Base-by-base conservation (phyloP, 2,329 filamentous ascomycete genomes). In the Colletotrichum abscissum region DNA sequence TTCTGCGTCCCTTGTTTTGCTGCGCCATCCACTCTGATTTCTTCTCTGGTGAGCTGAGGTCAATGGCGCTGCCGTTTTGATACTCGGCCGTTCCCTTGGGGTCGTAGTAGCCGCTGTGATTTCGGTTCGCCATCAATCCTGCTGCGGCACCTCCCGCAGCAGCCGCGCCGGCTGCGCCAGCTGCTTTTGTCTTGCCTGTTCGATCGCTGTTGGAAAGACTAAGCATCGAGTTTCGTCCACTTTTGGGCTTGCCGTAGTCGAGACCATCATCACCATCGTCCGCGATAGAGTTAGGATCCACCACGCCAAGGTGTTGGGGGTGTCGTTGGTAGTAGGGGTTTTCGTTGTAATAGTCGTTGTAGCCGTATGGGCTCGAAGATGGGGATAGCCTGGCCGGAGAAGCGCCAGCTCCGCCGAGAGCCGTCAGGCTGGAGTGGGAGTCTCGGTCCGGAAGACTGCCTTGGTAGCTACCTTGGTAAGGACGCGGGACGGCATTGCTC, bases 231-330 rank as follows among this genome's bases (percentile, higher is more conserved):
- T 86, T 88, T 73, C 89, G 87, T 80, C 86, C 77, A 81, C 82
- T 79, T 60, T 81, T 83, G 63, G 81, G 84, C 28, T 33, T 46
- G 12, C 67, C 60, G 77, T 89, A 92, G 5, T 89, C 87, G 64
- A 97, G 88, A 1, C 93, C 95, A 80, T 97, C 95, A 78, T 98
- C 95, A 33, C 94, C 95, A 79, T 98, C 95, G 80, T 98, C 95
- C 26, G 89, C 90, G 75, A 98, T 95, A 16, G 92, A 91, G 78
- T 93, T 91, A 3, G 95, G 95, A 80, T 98, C 92, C 72, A 97
- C 88, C 1, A 89, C 84, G 52, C 89, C 89, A 4, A 92, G 82
- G 28, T 87, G 83, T 72, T 88, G 87, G 35, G 82, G 87, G 82
- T 79, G 83, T 52, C 82, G 86, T 58, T 83, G 89, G 78, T 90